Base-by-base conservation (phyloP, 192 early-diverging fungal genomes). In the Dissophora globulifera region DNA sequence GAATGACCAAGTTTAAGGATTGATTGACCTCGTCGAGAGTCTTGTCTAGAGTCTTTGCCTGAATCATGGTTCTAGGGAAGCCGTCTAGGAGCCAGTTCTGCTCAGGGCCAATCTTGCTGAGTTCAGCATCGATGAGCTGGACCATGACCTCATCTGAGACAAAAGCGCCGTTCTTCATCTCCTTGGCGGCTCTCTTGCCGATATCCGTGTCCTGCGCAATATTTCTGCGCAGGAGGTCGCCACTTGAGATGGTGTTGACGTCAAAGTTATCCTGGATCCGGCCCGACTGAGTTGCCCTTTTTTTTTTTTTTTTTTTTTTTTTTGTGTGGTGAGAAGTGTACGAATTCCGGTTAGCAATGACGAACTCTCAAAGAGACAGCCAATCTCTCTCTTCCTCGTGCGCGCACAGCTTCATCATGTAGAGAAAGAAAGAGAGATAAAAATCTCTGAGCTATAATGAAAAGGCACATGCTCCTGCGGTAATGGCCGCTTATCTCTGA, bases 211-310 rank as follows among this genome's bases (percentile, higher is more conserved):
- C 83, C 33, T 84, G 64, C 38, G 87, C 82, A 61, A 96, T 95
- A 76, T 94, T 92, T 62, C 86, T 84, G 20, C 97, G 89, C 49
- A 98, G 83, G 4, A 96, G 69, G 62, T 98, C 93, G 32, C 95
- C 95, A 69, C 88, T 94, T n/a, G 94, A 94, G 31, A 98, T 83
- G 22, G 87, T 68, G 19, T 83, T 48, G 17, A 91, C 83, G 35
- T 81, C 84, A 81, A 91, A 96, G 70, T 86, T 82, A 52, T 86
- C 62, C 38, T 86, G 72, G 23, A 97, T 85, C 43, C 91, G 87
- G 61, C 78, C 83, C 11, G 95, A 93, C 75, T 96, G 95, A 26
- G 97, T 98, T 38, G 95, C 97, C 81, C 97, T 94, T 19, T 93
- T 94, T n/a, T n/a, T n/a, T n/a, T n/a, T n/a, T n/a, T n/a, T n/a